Base-by-base conservation (phyloP, 2,329 filamentous ascomycete genomes). In the Neurospora sp. region DNA sequence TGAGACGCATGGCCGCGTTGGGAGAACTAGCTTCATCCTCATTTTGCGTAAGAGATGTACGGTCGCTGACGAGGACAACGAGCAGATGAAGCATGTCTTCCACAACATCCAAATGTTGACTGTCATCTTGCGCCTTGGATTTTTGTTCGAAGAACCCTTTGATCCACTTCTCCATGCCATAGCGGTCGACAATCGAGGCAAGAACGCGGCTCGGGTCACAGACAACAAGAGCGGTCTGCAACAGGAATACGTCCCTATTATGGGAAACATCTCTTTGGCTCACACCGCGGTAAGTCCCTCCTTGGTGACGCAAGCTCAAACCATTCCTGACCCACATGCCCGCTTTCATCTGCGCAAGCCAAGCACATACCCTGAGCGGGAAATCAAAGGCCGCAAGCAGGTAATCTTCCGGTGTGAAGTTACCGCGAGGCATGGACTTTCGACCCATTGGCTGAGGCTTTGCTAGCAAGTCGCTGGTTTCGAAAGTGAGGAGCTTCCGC, bases 281-380 rank as follows among this genome's bases (percentile, higher is more conserved):
- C 15, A 97, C 93, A 52, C 93, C 94, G 17, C 93, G 90, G 78
- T 99, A 99, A 19, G 94, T 96, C 68, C 91, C 91, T 78, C 96
- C 96, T 80, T 99, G 96, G 78, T 99, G 96, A 46, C 95, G 89
- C 68, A 99, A 86, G 76, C 95, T 98, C 77, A 99, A 93, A 2
- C 96, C 96, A 78, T 99, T 99, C 70, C 96, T 90, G 73, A 99
- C 95, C 96, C 96, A 99, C 90, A 98, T 97, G 68, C 93, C 93
- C 19, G 95, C 93, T 79, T 97, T 97, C 89, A 99, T 98, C 82
- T 99, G 96, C 6, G 96, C 92, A 39, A 99, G 84, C 96, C 96
- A 99, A 23, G 93, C 93, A 78, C 93, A 97, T 0, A 98, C 94
- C 68, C 96, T 88, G 4, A 99, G 84, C 0, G 96, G 95, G 76